Evolutionary conservation across 441 rosid species (phyloP), one percentile per base, ranked within the genome.

Genomic region (Francoa sonchifolia): DNA sequence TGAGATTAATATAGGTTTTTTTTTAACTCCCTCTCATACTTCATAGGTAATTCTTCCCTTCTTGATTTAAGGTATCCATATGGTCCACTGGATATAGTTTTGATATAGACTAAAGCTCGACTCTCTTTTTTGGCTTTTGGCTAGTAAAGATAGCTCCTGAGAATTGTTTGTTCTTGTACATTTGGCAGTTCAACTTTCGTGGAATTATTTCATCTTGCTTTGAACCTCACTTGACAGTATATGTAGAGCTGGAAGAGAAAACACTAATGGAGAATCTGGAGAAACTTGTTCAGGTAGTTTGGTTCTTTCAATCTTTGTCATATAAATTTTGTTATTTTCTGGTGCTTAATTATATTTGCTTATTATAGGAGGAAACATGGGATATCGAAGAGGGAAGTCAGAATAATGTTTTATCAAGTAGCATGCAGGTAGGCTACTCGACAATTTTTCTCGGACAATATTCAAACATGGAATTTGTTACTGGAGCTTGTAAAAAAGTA

Each of bases 141-240:
- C 35, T 22, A 19, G 39, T 27, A 25, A 15, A 40, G 44, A 18
- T 50, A 13, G 32, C 33, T 52, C 21, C 19, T 47, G 19, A 19
- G 11, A 48, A 38, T 35, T 46, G 10, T 54, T 18, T 55, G 41
- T 39, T 14, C 46, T 48, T 19, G 8, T 52, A 48, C 32, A 28
- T 63, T 54, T 69, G 45, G 66, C 95, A 92, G 99, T 92, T 92
- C 65, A 92, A 92, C 72, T 92, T 92, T 73, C 94, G 73, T 25
- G 96, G 99, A 63, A 92, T 92, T 47, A 72, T 92, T 50, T 92
- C 99, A 25, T 83, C 95, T 42, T 92, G 97, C 75, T 92, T 92
- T 52, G 99, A 92, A 68, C 99, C 97, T 55, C 88, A 92, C 72
- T 62, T 92, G 69, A 79, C 65, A 26, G 71, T 79, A 50, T 92